Evolutionary conservation across 1,284 basidiomycete species (phyloP).

Genomic region (Austroboletus novae-zelandiae): DNA sequence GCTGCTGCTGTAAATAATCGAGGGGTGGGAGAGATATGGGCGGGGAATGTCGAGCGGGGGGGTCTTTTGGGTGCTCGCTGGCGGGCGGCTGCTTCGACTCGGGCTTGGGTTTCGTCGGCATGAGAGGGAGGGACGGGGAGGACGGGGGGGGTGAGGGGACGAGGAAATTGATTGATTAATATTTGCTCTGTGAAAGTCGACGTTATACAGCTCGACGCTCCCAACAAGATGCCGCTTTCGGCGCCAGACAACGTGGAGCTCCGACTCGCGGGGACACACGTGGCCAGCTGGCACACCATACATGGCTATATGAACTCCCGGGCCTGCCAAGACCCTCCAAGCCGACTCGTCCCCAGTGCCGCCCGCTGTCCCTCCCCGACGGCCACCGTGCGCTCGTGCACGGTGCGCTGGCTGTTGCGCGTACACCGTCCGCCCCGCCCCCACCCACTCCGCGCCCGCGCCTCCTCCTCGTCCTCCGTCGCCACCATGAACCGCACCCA

Average conservation of each 20-base stretch:
- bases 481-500: constrained; percentile 66
- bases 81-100: constrained; percentile 1
- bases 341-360: constrained; percentile 30
- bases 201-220: constrained; percentile 29
- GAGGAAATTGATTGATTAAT: not conserved
- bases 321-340: constrained; percentile 11
- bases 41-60: constrained; percentile 30
- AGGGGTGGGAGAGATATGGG: constrained; percentile 63
- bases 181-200: constrained; percentile 14
- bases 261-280: constrained; percentile 31
- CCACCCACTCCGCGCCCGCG: constrained; percentile 25
- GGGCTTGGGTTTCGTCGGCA: constrained; percentile 10
- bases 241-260: constrained; percentile 29
- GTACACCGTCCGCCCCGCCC: constrained; percentile 44
- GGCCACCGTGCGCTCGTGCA: constrained; percentile 43
- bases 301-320: constrained; percentile 25
- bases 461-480: constrained; percentile 59
- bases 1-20: constrained; percentile 73
- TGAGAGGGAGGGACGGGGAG: constrained; percentile 10
- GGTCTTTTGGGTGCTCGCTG: not conserved
- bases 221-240: constrained; percentile 21
- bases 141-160: not conserved
- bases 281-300: constrained; percentile 19
- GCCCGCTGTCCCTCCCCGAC: constrained; percentile 38
- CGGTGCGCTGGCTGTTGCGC: constrained; percentile 49